Percentiles rank a stretch among this genome's conserved stretches.
Evolutionary conservation across 2,329 filamentous ascomycete genomes (phyloP).

Genomic region (Pyrenophora tritici-repentis): DNA sequence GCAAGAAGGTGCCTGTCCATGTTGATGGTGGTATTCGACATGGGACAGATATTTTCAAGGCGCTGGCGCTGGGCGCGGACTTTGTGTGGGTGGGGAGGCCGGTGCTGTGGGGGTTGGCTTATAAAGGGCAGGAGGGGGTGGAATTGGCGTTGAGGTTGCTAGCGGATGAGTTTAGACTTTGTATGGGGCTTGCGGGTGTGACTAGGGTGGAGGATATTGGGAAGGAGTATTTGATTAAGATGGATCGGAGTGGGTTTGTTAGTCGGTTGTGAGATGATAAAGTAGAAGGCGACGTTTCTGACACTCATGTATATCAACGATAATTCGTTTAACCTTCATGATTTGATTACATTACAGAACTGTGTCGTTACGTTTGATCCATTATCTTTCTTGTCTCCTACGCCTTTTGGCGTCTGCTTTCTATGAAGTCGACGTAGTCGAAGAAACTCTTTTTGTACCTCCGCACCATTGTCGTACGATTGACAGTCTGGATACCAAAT

Average conservation of each 20-base stretch:
- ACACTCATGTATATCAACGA: not conserved
- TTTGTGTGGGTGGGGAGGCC: constrained; percentile 68
- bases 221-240: constrained; percentile 30
- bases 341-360: not conserved
- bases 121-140: constrained; percentile 30
- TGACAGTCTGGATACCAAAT: constrained; percentile 63
- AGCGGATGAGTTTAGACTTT: constrained; percentile 26
- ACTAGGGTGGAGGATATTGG: constrained; percentile 28
- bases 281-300: not conserved
- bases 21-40: constrained; percentile 87
- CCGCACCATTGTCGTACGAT: constrained; percentile 57
- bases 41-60: constrained; percentile 92
- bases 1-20: constrained; percentile 66
- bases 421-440: constrained; percentile 60
- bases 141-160: constrained; percentile 26
- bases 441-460: constrained; percentile 64
- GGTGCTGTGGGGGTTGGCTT: constrained; percentile 70
- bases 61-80: constrained; percentile 85
- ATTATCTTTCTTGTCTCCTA: not conserved
- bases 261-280: constrained; percentile 6
- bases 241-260: constrained; percentile 28
- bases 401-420: constrained; percentile 25
- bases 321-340: no score
- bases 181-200: constrained; percentile 32
- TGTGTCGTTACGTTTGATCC: not conserved